Evolutionary conservation across 495 filamentous ascomycete genomes (phyloP), one percentile per base, ranked within the genome.

Genomic region (Podospora fimiseda): DNA sequence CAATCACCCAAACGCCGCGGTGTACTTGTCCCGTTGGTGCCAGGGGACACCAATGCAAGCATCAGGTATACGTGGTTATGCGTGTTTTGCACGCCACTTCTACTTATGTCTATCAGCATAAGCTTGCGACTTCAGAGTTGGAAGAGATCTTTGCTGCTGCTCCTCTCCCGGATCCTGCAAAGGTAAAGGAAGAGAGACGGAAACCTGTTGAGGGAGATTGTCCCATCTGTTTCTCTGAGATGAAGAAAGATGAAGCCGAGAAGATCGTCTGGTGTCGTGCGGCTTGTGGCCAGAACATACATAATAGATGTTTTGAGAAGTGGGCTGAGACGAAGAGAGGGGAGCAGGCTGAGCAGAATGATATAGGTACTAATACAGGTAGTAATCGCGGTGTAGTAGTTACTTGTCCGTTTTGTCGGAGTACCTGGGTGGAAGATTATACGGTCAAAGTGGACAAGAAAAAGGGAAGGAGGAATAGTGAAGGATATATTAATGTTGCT

Each of bases 251-350:
- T 55, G 22, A n/a, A n/a, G n/a, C 3, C 4, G 83, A 86, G 51
- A 66, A 74, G 0, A 76, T 84, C 14, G 79, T 89, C 2, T 91
- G 82, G 74, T 93, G 88, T 63, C 80, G 80, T 48, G 78, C 80
- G 2, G 75, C 80, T 0, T 93, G 88, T 59, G 87, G 87, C 1
- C 87, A 90, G 64, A 91, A 93, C 56, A 74, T 91, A 9, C 88
- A 93, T 64, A 78, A 76, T 55, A 65, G 69, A 2, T 91, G 88
- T 53, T 89, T 91, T 58, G 70, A 85, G 54, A 76, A 80, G 62
- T 90, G 88, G 88, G 79, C 79, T 8, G 63, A 68, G 2, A 82
- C 79, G 3, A 80, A 84, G 53, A 64, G 64, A 0, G n/a, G n/a
- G n/a, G 57, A 62, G 21, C 66, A 66, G 40, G 44, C 33, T 0